phyloP scores from a whole-genome alignment of 2,329 filamentous ascomycete species.

The Aureobasidium mangrovei region DNA sequence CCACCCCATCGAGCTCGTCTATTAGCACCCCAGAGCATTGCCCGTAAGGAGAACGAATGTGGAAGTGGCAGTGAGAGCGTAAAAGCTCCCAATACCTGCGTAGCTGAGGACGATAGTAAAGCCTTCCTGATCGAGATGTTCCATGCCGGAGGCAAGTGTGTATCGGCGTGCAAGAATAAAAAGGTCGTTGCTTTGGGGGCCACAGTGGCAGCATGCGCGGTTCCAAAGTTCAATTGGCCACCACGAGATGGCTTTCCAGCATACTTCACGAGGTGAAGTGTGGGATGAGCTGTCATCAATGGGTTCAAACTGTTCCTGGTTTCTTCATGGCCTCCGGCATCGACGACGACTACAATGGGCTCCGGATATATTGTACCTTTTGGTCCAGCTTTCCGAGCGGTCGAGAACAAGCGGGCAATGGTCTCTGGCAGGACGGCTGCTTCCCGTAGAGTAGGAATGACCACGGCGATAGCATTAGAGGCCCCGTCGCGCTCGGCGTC shows the following conservation, averaged over 20 bases:
- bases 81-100: background rate
- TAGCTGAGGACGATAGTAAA: too few species aligned
- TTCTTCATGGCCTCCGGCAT: background rate
- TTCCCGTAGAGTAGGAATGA: background rate
- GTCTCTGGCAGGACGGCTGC: background rate
- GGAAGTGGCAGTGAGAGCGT: background rate
- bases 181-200: background rate
- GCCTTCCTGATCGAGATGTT: background rate
- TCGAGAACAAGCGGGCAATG: background rate
- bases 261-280: background rate
- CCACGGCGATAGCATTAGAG: background rate
- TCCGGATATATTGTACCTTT: too few species aligned
- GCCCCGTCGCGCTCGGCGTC: too few species aligned
- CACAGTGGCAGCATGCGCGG: background rate
- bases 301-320: background rate
- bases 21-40: background rate
- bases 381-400: background rate
- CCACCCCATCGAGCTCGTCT: background rate
- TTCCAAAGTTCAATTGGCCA: background rate
- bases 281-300: background rate
- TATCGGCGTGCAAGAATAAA: background rate
- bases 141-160: background rate
- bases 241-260: background rate
- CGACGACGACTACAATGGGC: background rate
- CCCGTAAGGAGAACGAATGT: background rate